phyloP scores from a whole-genome alignment of 768 basidiomycete genomes.

The Boletus sensibilis region DNA sequence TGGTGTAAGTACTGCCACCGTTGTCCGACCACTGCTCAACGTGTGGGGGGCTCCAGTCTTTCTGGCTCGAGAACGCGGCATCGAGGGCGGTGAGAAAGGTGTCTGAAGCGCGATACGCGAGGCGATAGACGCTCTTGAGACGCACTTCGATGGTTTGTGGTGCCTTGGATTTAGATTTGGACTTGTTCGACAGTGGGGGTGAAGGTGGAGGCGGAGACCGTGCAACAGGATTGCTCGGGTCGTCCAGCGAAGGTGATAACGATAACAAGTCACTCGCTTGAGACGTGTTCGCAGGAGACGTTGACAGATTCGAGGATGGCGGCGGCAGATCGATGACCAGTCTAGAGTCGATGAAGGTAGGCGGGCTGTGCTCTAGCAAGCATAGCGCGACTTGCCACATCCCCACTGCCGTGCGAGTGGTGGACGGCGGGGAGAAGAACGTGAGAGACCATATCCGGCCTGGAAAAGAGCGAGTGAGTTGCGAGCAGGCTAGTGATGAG shows the following conservation, averaged over 20 bases:
- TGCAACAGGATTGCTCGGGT: background rate
- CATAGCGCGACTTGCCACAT: slow-evolving; percentile 47
- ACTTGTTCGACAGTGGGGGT: background rate
- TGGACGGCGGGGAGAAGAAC: slow-evolving; percentile 19
- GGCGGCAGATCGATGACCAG: slow-evolving; percentile 43
- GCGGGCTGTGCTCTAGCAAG: slow-evolving; percentile 54
- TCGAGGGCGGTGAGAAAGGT: slow-evolving; percentile 1
- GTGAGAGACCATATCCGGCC: slow-evolving; percentile 30
- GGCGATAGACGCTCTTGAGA: slow-evolving; percentile 24
- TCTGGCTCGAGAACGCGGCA: slow-evolving; percentile 1
- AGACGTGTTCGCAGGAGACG: background rate
- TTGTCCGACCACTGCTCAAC: slow-evolving; percentile 14
- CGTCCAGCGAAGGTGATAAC: slow-evolving; percentile 1
- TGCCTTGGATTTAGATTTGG: slow-evolving; percentile 7
- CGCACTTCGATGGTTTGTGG: slow-evolving; percentile 26
- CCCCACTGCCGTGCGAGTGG: slow-evolving; percentile 5
- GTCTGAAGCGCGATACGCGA: slow-evolving; percentile 26
- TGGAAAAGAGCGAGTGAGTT: background rate
- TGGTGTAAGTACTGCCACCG: slow-evolving; percentile 5
- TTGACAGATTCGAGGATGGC: background rate
- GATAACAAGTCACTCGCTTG: slow-evolving; percentile 8
- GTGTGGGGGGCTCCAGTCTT: slow-evolving; percentile 10
- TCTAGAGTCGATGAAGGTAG: slow-evolving; percentile 55
- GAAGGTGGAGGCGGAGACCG: background rate
- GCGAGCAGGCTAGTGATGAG: background rate